A percentile compares a stretch with the other conserved stretches of the same genome.
phyloP scores from a whole-genome alignment of 2,329 filamentous ascomycete species.

The Aspergillus clavatus region DNA sequence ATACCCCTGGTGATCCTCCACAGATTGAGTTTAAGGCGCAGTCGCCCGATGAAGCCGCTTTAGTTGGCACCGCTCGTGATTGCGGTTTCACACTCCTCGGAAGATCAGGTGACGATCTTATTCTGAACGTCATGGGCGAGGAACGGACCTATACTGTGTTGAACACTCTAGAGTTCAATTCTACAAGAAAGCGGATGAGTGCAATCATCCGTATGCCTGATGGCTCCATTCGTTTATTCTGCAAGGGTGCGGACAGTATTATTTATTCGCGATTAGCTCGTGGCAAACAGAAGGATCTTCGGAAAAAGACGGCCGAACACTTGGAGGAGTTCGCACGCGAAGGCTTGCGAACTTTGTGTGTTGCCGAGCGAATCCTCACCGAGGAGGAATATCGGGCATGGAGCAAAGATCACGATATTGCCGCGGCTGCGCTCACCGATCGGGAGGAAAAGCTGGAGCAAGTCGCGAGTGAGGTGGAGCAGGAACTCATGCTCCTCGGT shows the following conservation, averaged over 20 bases:
- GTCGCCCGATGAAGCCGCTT: slow-evolving; percentile 90
- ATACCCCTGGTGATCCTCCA: slow-evolving; percentile 80
- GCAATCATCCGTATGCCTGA: slow-evolving; percentile 94
- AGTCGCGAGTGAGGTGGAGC: slow-evolving; percentile 85
- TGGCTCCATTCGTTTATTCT: slow-evolving; percentile 82
- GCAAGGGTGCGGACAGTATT: slow-evolving; percentile 95
- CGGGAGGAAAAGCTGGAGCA: slow-evolving; percentile 91
- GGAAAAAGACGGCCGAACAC: slow-evolving; percentile 81
- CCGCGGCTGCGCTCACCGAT: slow-evolving; percentile 74
- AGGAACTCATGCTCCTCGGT: slow-evolving; percentile 78
- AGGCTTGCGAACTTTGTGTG: slow-evolving; percentile 88
- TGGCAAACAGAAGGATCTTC: slow-evolving; percentile 79
- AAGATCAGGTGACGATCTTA: slow-evolving; percentile 71
- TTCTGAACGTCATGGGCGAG: slow-evolving; percentile 79
- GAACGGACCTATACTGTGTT: slow-evolving; percentile 81
- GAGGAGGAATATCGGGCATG: slow-evolving; percentile 81
- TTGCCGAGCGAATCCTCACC: slow-evolving; percentile 73
- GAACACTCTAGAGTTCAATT: slow-evolving; percentile 97
- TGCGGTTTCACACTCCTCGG: slow-evolving; percentile 92
- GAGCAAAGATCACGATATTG: slow-evolving; percentile 82
- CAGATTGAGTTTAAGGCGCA: slow-evolving; percentile 95
- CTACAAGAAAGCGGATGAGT: slow-evolving; percentile 94
- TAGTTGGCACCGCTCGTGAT: slow-evolving; percentile 90
- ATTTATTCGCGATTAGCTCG: slow-evolving; percentile 87
- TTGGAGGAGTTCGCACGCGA: slow-evolving; percentile 96